Conservation (phyloP, 1,284 basidiomycete species). For the Somion occarium region DNA sequence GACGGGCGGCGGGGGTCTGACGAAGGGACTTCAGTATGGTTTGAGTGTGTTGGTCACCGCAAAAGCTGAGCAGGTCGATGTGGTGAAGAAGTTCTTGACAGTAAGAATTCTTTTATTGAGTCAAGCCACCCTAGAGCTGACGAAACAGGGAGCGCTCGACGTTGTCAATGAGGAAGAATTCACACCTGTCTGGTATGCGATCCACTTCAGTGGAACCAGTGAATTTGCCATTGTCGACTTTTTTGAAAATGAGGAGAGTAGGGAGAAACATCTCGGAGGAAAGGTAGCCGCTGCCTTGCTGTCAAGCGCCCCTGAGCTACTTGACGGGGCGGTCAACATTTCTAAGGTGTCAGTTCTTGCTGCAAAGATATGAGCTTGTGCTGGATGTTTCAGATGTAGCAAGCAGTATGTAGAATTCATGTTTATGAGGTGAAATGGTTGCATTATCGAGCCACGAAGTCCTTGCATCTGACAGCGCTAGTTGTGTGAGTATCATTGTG, state of each 20-base stretch:
- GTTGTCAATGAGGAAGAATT: constrained; percentile 31
- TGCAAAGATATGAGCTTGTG: constrained; percentile 15
- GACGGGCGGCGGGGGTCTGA: constrained; percentile 16
- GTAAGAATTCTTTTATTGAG: too few species aligned
- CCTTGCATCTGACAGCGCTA: too few species aligned
- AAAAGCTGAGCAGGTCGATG: constrained; percentile 32
- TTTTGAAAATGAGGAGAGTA: constrained; percentile 29
- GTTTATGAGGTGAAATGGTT: too few species aligned
- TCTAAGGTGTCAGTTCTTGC: constrained; percentile 32
- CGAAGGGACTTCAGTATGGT: constrained; percentile 28
- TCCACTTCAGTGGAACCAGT: constrained; percentile 33
- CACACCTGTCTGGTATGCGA: constrained; percentile 36
- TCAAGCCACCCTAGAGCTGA: too few species aligned
- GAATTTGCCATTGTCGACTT: constrained; percentile 38
- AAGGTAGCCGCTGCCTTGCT: constrained; percentile 34
- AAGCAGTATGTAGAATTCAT: background rate
- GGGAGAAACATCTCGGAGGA: constrained; percentile 33
- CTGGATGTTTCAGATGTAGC: background rate
- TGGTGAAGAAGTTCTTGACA: constrained; percentile 33
- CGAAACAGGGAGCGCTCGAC: constrained; percentile 27
- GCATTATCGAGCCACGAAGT: too few species aligned
- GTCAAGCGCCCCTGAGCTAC: constrained; percentile 28
- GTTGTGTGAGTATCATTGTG: too few species aligned
- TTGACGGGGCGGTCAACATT: constrained; percentile 29
- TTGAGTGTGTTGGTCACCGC: constrained; percentile 32